Conservation (phyloP, 495 filamentous ascomycete genomes). For the Neurospora pannonica region DNA sequence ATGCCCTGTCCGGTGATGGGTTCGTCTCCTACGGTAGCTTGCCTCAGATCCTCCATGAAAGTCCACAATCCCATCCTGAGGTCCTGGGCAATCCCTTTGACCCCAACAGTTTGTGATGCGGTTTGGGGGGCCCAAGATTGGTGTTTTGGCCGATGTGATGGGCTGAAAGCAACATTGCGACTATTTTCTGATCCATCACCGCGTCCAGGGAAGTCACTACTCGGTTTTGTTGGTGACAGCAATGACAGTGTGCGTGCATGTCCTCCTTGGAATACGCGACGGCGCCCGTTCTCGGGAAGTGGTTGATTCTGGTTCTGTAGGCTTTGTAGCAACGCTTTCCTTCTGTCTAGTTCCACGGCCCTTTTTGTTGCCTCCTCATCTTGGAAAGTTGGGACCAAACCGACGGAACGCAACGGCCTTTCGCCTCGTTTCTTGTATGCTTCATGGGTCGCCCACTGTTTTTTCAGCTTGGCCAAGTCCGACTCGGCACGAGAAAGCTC, state of each 20-base stretch:
- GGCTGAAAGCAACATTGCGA: conserved; percentile 10
- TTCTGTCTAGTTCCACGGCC: conserved; percentile 47
- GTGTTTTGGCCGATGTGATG: conserved; percentile 28
- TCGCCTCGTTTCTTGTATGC: conserved; percentile 66
- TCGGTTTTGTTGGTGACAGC: conserved; percentile 53
- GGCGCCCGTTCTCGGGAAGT: conserved; percentile 27
- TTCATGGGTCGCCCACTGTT: conserved; percentile 71
- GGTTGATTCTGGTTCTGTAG: conserved; percentile 45
- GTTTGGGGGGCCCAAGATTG: conserved; percentile 39
- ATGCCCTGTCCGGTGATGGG: conserved; percentile 51
- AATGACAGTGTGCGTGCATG: conserved; percentile 77
- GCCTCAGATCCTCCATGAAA: conserved; percentile 88
- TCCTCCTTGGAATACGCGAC: conserved; percentile 40
- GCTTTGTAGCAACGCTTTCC: conserved; percentile 48
- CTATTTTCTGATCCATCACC: conserved; percentile 7
- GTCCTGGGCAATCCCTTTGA: conserved; percentile 83
- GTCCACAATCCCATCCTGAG: conserved; percentile 89
- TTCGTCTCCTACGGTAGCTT: conserved; percentile 93
- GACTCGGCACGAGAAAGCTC: conserved; percentile 72
- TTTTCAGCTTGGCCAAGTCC: conserved; percentile 69
- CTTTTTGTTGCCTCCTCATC: conserved; percentile 31
- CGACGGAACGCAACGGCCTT: conserved; percentile 39
- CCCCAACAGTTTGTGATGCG: conserved; percentile 23
- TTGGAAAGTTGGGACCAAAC: conserved; percentile 13
- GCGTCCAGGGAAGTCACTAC: conserved; percentile 9